phyloP scores from a whole-genome alignment of 1,284 basidiomycete genomes.

The Volvariella surrecta region DNA sequence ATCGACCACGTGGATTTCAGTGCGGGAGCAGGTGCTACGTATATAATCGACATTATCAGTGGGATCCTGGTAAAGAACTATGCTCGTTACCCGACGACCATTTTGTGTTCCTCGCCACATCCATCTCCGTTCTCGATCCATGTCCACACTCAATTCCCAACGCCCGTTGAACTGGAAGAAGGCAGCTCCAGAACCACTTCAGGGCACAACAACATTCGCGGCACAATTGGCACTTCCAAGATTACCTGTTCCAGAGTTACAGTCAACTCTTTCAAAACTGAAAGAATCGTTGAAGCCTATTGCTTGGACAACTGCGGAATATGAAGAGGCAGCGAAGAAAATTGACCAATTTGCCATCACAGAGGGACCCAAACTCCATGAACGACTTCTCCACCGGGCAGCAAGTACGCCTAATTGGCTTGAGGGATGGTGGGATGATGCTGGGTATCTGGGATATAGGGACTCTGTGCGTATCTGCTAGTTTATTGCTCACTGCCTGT shows the following conservation, averaged over 20 bases:
- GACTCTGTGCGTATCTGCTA: conserved; percentile 51
- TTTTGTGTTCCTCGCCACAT: background rate
- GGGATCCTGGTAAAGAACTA: no score
- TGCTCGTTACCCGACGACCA: conserved; percentile 1
- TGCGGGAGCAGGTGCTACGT: no score
- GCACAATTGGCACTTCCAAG: conserved; percentile 37
- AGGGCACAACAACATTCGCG: conserved; percentile 32
- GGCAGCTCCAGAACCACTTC: conserved; percentile 33
- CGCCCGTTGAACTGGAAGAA: conserved; percentile 43
- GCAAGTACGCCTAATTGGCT: conserved; percentile 59
- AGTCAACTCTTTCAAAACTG: conserved; percentile 46
- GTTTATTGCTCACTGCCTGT: background rate
- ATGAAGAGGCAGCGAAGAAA: conserved; percentile 40
- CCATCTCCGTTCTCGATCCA: conserved; percentile 8
- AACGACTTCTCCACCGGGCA: conserved; percentile 41
- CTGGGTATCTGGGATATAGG: conserved; percentile 62
- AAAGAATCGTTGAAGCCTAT: conserved; percentile 58
- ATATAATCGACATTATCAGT: no score
- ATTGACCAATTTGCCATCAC: conserved; percentile 53
- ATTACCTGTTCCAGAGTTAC: conserved; percentile 59
- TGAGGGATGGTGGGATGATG: conserved; percentile 79
- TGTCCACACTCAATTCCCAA: conserved; percentile 15
- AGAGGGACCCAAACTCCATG: conserved; percentile 49
- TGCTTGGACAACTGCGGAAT: conserved; percentile 53
- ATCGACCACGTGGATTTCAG: no score